phyloP scores from a whole-genome alignment of 768 basidiomycete species.

The Strobilomyces dryophilus region DNA sequence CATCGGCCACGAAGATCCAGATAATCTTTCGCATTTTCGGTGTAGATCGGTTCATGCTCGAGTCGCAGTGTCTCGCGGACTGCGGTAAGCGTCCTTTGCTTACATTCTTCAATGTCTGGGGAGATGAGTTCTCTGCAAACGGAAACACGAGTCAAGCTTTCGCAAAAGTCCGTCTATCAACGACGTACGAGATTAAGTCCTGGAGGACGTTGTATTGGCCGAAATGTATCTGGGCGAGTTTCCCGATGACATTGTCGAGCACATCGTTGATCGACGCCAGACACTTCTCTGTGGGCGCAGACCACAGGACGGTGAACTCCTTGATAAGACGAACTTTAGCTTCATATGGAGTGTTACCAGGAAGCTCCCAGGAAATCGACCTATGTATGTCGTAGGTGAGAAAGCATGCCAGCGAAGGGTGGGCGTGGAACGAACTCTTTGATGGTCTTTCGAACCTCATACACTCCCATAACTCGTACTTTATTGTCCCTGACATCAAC shows the following conservation, averaged over 20 bases:
- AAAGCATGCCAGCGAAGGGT: background rate
- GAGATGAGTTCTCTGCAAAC: constrained; percentile 25
- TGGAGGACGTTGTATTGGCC: constrained; percentile 37
- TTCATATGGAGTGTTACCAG: constrained; percentile 37
- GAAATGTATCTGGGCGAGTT: constrained; percentile 34
- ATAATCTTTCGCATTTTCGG: constrained; percentile 30
- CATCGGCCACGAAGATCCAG: constrained; percentile 20
- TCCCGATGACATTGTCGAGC: constrained; percentile 28
- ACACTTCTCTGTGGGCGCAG: constrained; percentile 31
- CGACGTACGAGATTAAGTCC: constrained; percentile 33
- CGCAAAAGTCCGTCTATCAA: background rate
- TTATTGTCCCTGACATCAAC: background rate
- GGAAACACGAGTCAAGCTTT: background rate
- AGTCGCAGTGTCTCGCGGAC: constrained; percentile 34
- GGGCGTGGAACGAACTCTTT: constrained; percentile 25
- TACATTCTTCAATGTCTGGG: constrained; percentile 28
- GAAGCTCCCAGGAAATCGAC: constrained; percentile 41
- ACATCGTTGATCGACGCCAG: constrained; percentile 31
- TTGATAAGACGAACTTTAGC: constrained; percentile 37
- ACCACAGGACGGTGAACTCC: constrained; percentile 35
- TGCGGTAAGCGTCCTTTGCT: constrained; percentile 17
- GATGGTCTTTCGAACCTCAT: constrained; percentile 34
- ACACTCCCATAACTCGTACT: constrained; percentile 24
- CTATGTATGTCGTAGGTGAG: constrained; percentile 27
- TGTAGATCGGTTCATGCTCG: constrained; percentile 39